Percentiles rank a stretch among this genome's conserved stretches.
Conservation (phyloP, 345 rosid species). For the Eucalyptus curtisii region DNA sequence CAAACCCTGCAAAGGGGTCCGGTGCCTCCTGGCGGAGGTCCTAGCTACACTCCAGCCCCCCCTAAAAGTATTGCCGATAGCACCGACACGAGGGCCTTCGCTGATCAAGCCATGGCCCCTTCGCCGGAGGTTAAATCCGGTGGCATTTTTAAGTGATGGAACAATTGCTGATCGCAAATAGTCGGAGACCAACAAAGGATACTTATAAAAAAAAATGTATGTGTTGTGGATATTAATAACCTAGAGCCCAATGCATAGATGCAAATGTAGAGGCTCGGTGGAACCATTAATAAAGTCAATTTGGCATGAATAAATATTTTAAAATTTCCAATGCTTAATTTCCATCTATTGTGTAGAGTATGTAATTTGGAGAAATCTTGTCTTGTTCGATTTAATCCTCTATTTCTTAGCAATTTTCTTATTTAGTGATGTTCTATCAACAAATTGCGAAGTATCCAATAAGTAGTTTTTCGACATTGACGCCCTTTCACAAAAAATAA, state of each 20-base stretch:
- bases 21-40: too few relatives aligned
- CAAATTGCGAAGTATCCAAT: background rate
- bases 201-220: background rate
- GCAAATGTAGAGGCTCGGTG: background rate
- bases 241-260: background rate
- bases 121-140: background rate
- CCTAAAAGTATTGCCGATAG: too few relatives aligned
- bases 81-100: too few relatives aligned
- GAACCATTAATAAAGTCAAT: background rate
- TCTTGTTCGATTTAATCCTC: background rate
- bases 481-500: background rate
- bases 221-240: background rate
- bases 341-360: background rate
- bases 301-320: background rate
- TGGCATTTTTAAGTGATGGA: background rate
- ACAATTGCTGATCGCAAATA: background rate
- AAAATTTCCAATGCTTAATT: background rate
- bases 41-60: too few relatives aligned
- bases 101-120: background rate
- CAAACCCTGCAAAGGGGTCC: too few relatives aligned
- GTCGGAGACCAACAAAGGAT: background rate
- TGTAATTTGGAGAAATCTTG: background rate
- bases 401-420: background rate
- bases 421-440: background rate
- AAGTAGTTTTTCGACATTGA: background rate